A percentile compares a stretch with the other conserved stretches of the same genome.
Conservation (phyloP, 441 rosid species). For the Pelargonium fulgidum region DNA sequence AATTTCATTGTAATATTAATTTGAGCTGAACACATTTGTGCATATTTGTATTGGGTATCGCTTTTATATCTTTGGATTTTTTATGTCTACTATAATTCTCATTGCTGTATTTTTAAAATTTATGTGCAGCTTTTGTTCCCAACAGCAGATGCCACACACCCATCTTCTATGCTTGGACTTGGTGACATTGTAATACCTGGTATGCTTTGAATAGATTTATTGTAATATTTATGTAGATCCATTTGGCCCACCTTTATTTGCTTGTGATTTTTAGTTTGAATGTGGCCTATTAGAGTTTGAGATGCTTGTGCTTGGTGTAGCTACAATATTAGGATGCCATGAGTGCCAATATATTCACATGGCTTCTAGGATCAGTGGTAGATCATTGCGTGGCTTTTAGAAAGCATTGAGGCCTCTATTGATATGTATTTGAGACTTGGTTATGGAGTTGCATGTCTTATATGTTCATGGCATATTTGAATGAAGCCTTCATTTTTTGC, state of each 20-base stretch:
- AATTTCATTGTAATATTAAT: not conserved
- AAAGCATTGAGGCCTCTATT: not conserved
- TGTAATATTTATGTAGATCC: not conserved
- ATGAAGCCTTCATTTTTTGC: no score
- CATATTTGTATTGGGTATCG: not conserved
- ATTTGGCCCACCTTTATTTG: not conserved
- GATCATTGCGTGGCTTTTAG: no score
- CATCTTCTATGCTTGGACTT: slow-evolving; percentile 97
- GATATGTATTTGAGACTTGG: not conserved
- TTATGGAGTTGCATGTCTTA: no score
- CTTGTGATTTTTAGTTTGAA: not conserved
- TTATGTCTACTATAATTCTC: not conserved
- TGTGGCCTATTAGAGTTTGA: no score
- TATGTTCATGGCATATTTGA: no score
- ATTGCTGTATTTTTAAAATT: slow-evolving; percentile 9
- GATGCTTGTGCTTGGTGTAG: no score
- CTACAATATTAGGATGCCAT: not conserved
- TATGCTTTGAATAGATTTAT: slow-evolving; percentile 19
- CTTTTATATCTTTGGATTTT: not conserved
- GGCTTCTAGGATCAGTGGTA: not conserved
- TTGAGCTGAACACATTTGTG: not conserved
- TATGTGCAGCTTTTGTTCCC: slow-evolving; percentile 82
- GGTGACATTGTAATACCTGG: slow-evolving; percentile 99
- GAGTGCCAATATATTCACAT: not conserved
- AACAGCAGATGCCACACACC: slow-evolving; percentile 58